Evolutionary conservation across 306 rosid species (phyloP).

Genomic region (Dryas alaskensis): DNA sequence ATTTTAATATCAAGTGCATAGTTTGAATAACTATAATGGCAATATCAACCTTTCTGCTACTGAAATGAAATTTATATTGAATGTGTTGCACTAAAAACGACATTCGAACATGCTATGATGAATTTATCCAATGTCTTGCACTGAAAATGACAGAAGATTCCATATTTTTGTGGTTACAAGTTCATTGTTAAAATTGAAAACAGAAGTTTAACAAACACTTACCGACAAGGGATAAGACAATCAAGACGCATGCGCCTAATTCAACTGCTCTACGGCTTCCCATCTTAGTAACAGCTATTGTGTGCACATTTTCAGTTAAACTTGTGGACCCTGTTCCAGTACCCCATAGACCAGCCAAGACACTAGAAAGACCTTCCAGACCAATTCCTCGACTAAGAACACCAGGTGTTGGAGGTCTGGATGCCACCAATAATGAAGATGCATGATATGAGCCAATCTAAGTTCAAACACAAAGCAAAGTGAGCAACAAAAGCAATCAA

Average conservation of each 20-base stretch:
- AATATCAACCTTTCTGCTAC: too few species aligned
- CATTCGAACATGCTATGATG: neutral
- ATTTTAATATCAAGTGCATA: too few species aligned
- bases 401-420: constrained; percentile 95
- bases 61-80: too few species aligned
- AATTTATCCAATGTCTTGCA: neutral
- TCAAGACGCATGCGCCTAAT: constrained; percentile 80
- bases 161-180: neutral
- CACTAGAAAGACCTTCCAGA: constrained; percentile 85
- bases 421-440: constrained; percentile 90
- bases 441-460: constrained; percentile 99
- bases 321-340: constrained; percentile 93
- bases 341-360: constrained; percentile 99
- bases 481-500: constrained; percentile 23
- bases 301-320: constrained; percentile 91
- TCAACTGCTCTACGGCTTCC: constrained; percentile 98
- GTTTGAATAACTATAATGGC: too few species aligned
- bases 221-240: constrained; percentile 87
- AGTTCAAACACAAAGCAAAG: constrained; percentile 37
- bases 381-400: constrained; percentile 96
- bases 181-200: constrained; percentile 18
- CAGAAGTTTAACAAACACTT: constrained; percentile 33
- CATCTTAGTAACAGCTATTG: constrained; percentile 98
- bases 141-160: neutral
- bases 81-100: too few species aligned